Base-by-base conservation (phyloP, 2,329 filamentous ascomycete species). In the Alternaria brassicae region DNA sequence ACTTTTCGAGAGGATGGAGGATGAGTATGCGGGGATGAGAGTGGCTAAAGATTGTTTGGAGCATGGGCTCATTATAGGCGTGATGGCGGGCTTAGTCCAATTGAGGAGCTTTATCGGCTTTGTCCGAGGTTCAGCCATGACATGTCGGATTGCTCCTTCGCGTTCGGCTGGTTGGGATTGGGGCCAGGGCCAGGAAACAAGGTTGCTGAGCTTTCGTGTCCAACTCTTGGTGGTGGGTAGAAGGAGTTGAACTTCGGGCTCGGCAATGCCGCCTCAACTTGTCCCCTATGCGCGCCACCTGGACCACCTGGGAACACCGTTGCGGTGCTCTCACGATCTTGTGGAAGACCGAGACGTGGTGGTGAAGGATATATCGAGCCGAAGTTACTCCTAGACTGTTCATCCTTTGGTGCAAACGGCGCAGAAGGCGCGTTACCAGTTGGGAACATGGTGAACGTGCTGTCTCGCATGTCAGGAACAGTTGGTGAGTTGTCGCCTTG, bases 91-190 rank as follows among this genome's bases (percentile, higher is more conserved):
- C 41, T 25, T 44, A 6, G 23, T 36, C 37, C 44, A 42, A 36
- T 2, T 36, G 23, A 40, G 19, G 42, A 13, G 17, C 34, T 54
- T 63, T 67, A 71, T 60, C 69, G 71, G 39, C 68, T 71, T 42
- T 71, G 84, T 45, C 87, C 88, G 17, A 93, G 82, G 71, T 93
- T 92, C 63, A 93, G 79, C 91, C 91, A 93, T 78, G 89, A 91
- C 89, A 93, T 91, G 75, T 93, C 91, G 81, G 47, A 84, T 34
- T 73, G 68, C 47, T 60, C 66, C 28, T 70, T 70, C n/a, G 54
- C 56, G 34, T 66, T 60, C 19, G 59, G 53, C 49, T 62, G 61
- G 13, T 65, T 56, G 47, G 56, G 53, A 6, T 65, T 55, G 45
- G 56, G 53, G 7, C 61, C 63, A 3, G 63, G 66, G 56, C 60